phyloP scores from a whole-genome alignment of 2,329 filamentous ascomycete genomes.

The Blumeria graminis region DNA sequence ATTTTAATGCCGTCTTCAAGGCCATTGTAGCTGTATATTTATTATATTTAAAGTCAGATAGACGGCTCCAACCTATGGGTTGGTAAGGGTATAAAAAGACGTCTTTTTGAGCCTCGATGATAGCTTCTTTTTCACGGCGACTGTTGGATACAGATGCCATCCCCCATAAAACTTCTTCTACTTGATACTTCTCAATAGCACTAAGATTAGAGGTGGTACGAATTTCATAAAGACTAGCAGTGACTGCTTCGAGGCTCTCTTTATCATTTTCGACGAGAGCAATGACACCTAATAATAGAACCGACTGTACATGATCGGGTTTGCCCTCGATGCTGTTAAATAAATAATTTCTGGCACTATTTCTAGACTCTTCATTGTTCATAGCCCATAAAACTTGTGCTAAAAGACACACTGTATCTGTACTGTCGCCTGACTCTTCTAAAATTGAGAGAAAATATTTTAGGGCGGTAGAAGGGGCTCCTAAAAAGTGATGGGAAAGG shows the following conservation, averaged over 20 bases:
- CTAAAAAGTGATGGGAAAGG: conserved; percentile 51
- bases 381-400: conserved; percentile 88
- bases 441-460: conserved; percentile 60
- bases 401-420: conserved; percentile 67
- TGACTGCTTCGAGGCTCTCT: conserved; percentile 59
- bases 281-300: conserved; percentile 63
- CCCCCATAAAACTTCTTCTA: conserved; percentile 53
- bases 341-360: conserved; percentile 53
- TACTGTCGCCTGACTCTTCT: conserved; percentile 48
- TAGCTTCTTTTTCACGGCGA: conserved; percentile 24
- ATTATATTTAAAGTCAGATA: conserved; percentile 35
- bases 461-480: conserved; percentile 43
- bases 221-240: conserved; percentile 49
- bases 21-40: conserved; percentile 47
- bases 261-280: conserved; percentile 57
- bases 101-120: conserved; percentile 45
- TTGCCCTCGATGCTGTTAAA: conserved; percentile 56
- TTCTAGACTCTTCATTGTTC: conserved; percentile 47
- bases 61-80: conserved; percentile 56
- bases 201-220: conserved; percentile 41
- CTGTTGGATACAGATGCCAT: conserved; percentile 36
- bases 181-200: conserved; percentile 37
- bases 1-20: conserved; percentile 49
- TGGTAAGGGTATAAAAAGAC: conserved; percentile 63
- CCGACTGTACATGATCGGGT: conserved; percentile 53